A percentile compares a stretch with the other conserved stretches of the same genome.
These are phyloP conservation scores for Talaromyces thailandensis DNA, from an alignment of 495 filamentous ascomycete species.

Conservation along the genomic window DNA sequence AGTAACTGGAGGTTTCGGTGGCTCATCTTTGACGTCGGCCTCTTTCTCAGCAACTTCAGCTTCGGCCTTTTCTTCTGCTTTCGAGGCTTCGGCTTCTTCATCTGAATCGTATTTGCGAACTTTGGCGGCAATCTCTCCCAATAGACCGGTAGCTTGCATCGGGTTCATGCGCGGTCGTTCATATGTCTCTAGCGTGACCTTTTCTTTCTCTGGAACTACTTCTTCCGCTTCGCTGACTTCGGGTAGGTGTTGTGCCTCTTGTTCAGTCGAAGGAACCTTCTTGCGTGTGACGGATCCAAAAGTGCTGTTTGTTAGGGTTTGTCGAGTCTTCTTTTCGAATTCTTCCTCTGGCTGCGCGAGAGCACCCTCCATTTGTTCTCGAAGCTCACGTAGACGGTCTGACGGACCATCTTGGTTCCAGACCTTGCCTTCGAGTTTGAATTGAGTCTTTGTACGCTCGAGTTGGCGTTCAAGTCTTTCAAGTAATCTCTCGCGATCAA, in stretches of 20 bases:
- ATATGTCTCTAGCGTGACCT: constrained; percentile 56
- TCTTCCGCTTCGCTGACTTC: constrained; percentile 29
- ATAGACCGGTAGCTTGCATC: constrained; percentile 61
- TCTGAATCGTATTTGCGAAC: constrained; percentile 69
- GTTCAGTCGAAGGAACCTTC: constrained; percentile 41
- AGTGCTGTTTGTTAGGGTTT: constrained; percentile 43
- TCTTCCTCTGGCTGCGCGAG: constrained; percentile 35
- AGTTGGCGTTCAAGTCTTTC: constrained; percentile 87
- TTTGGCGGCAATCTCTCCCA: constrained; percentile 75
- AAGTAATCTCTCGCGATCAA: constrained; percentile 89
- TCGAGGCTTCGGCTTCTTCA: constrained; percentile 51
- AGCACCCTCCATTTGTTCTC: constrained; percentile 84
- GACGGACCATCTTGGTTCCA: constrained; percentile 86
- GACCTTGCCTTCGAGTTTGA: constrained; percentile 90
- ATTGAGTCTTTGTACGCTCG: constrained; percentile 94
- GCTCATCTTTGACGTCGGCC: constrained; percentile 8
- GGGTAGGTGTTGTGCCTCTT: constrained; percentile 30
- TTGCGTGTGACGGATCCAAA: constrained; percentile 59
- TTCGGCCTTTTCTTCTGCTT: constrained; percentile 34
- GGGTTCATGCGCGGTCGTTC: constrained; percentile 67
- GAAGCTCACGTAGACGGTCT: constrained; percentile 81
- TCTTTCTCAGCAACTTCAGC: constrained; percentile 12
- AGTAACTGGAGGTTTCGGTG: constrained; percentile 35
- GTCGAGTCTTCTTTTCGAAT: constrained; percentile 41
- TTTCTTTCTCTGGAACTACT: constrained; percentile 40